Evolutionary conservation across 441 rosid genomes (phyloP), one percentile per base, ranked within the genome.

Genomic region (Euphorbia celastroides): DNA sequence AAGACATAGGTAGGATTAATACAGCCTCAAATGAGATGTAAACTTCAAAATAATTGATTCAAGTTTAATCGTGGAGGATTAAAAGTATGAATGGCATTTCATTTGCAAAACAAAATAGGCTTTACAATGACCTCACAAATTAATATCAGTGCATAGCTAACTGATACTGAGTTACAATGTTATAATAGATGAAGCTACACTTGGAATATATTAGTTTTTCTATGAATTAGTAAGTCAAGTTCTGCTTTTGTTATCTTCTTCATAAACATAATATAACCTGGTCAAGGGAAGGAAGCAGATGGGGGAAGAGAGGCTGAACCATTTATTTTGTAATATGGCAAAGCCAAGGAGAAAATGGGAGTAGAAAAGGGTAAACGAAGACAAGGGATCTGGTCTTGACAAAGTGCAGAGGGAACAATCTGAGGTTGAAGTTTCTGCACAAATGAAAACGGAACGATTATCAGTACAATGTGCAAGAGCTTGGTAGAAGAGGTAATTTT

Each of bases 351-450:
- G n/a, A n/a, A n/a, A n/a, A n/a, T n/a, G 14, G 36, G 28, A 26
- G 51, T 27, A 30, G 62, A 54, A 38, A 59, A 38, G 63, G 69
- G 61, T n/a, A 27, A 48, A 68, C n/a, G 32, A 26, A 27, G 22
- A 26, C 26, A 20, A 66, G 44, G 56, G 62, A 67, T 19, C 58
- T 25, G 31, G 55, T 64, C 70, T 69, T 30, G 51, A 61, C 44
- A 72, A 32, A 74, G 66, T 50, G 60, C 25, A 60, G 58, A 63
- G 54, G 72, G 36, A 42, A 66, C 68, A 57, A 65, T 51, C 68
- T 14, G 11, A 63, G 51, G 68, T 62, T 62, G 66, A 56, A 70
- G 57, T 56, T 73, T 73, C 83, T 77, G 81, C 78, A 72, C 58
- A 69, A 65, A 67, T 60, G 71, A 81, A 71, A 71, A 38, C 57